A percentile compares a stretch with the other conserved stretches of the same genome.
These are phyloP conservation scores for Peribolospora kevripleyi DNA, from an alignment of 768 basidiomycete species.

Conservation along the genomic window DNA sequence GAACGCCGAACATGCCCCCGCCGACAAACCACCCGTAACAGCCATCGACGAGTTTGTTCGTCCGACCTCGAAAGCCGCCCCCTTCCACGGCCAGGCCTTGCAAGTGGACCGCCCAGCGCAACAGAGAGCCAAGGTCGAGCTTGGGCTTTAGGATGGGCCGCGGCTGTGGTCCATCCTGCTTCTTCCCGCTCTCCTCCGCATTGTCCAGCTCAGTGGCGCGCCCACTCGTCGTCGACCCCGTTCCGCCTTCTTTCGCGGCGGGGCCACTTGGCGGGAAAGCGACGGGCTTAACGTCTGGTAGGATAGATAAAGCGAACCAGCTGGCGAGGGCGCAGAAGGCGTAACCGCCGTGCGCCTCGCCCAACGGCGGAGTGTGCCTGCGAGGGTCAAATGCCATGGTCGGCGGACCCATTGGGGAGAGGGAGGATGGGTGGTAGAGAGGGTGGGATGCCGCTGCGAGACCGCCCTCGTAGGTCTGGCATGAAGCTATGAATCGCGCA, in stretches of 20 bases:
- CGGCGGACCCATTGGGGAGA: slow-evolving; percentile 24
- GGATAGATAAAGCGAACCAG: slow-evolving; percentile 16
- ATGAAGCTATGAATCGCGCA: slow-evolving; percentile 52
- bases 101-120: slow-evolving; percentile 65
- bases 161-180: neutral
- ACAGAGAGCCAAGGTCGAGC: slow-evolving; percentile 34
- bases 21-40: slow-evolving; percentile 98
- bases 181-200: no score
- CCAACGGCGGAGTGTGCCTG: slow-evolving; percentile 27
- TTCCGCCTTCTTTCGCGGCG: neutral
- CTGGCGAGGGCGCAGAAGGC: slow-evolving; percentile 69
- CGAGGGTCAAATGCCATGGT: no score
- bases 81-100: slow-evolving; percentile 61
- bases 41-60: slow-evolving; percentile 96
- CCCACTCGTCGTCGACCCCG: no score
- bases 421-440: slow-evolving; percentile 24
- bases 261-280: slow-evolving; percentile 1
- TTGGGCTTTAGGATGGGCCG: neutral
- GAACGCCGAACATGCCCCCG: slow-evolving; percentile 56
- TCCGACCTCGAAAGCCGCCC: slow-evolving; percentile 77
- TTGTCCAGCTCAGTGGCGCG: no score
- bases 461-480: slow-evolving; percentile 95
- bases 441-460: slow-evolving; percentile 60
- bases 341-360: slow-evolving; percentile 95
- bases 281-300: slow-evolving; percentile 49